Evolutionary conservation across 495 filamentous ascomycete genomes (phyloP), one percentile per base, ranked within the genome.

Genomic region (Penicillium daleae): DNA sequence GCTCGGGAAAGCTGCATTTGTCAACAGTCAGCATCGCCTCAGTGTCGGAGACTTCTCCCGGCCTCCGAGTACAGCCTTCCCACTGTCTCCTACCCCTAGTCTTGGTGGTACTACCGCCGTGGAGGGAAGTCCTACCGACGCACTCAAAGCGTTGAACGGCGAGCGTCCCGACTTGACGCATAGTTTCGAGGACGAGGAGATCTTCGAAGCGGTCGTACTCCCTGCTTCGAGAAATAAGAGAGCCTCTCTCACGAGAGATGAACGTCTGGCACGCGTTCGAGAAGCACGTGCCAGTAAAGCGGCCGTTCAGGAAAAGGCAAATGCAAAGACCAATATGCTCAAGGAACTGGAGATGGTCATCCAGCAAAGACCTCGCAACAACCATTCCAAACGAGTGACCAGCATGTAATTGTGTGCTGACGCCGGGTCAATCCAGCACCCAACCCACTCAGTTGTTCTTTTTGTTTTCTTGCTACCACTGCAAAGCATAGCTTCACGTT

Each of bases 291-390:
- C 85, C 39, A 83, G 81, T 60, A 86, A 88, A 71, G 90, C 89
- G 6, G 78, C 84, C 46, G 77, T 84, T 17, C 82, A 86, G 53
- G 91, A 93, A 61, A 90, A 88, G 65, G 71, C 80, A 17, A 91
- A 97, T 56, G 90, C 92, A 2, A 92, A 86, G 60, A 90, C 89
- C 26, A 88, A 89, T 63, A 94, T 99, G 92, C 82, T 98, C 65
- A 89, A 88, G 68, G 95, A 99, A 72, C 80, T 99, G 64, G 90
- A 97, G 74, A 90, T 89, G 74, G 93, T 92, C 10, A 93, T 96
- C 62, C 92, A 92, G 73, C 79, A 93, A 60, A 79, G 91, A 59
- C 88, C 90, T 42, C 78, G 74, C 44, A 78, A 76, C 59, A 76
- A 70, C 56, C 75, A 72, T 42, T 82, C 75, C 13, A 80, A 81